Conservation (phyloP, 192 early-diverging fungal genomes). For the Coemansia sp. region DNA sequence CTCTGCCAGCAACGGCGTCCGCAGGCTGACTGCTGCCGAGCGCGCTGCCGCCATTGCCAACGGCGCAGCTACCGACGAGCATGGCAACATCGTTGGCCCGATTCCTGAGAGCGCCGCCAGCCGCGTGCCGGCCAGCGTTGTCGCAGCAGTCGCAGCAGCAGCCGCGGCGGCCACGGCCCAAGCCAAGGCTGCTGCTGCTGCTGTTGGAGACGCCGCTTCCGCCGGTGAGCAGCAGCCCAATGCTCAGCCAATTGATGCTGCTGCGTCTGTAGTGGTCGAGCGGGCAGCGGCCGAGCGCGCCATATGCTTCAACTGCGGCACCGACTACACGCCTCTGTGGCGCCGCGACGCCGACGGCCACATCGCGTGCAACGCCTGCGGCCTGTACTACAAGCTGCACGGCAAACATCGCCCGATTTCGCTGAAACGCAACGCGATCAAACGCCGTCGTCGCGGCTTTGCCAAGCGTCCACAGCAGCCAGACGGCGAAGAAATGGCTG, state of each 20-base stretch:
- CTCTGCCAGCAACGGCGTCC: constrained; percentile 13
- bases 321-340: constrained; percentile 77
- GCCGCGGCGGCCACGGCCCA: neutral
- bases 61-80: constrained; percentile 51
- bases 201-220: neutral
- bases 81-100: constrained; percentile 50
- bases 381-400: constrained; percentile 87
- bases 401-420: constrained; percentile 76
- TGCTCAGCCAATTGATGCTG: neutral
- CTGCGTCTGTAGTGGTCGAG: neutral
- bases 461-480: constrained; percentile 6
- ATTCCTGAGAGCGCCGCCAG: constrained; percentile 41
- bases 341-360: constrained; percentile 72
- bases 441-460: constrained; percentile 65
- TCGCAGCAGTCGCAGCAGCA: constrained; percentile 31
- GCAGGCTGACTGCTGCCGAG: constrained; percentile 47
- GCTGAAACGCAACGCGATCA: constrained; percentile 73
- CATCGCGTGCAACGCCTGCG: constrained; percentile 89
- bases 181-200: neutral
- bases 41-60: constrained; percentile 54
- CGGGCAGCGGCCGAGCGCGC: constrained; percentile 16
- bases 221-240: neutral
- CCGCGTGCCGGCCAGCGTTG: constrained; percentile 38
- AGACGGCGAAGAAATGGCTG: neutral
- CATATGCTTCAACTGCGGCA: constrained; percentile 73